These are phyloP conservation scores for Pichia paraexigua DNA, from an alignment of 805 yeast species.

Conservation along the genomic window DNA sequence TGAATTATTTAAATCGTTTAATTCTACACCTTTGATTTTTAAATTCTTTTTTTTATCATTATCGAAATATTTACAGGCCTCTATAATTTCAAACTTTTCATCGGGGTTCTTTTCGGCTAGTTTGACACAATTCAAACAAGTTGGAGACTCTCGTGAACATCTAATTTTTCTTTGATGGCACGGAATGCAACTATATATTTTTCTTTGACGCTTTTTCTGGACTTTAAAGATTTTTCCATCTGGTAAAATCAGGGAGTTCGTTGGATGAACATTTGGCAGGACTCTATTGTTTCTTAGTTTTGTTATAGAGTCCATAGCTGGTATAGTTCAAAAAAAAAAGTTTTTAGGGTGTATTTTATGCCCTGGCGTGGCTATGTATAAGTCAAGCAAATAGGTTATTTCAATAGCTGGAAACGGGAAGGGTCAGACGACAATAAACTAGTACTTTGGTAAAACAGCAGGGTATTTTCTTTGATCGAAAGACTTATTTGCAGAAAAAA, in stretches of 20 bases:
- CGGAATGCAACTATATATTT: conserved; percentile 49
- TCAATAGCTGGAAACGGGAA: no score
- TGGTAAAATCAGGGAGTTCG: conserved; percentile 22
- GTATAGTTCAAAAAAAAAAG: no score
- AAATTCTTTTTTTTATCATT: conserved; percentile 46
- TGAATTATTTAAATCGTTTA: not conserved
- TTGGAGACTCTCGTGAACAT: conserved; percentile 54
- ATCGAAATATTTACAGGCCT: conserved; percentile 44
- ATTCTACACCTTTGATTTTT: conserved; percentile 13
- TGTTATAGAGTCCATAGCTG: not conserved
- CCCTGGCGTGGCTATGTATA: no score
- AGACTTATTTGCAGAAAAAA: no score
- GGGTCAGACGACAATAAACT: no score
- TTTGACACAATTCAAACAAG: conserved; percentile 47
- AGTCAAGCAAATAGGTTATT: no score
- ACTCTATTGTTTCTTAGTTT: conserved; percentile 4
- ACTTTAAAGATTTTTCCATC: conserved; percentile 44
- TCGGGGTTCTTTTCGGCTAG: conserved; percentile 15
- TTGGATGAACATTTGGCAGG: conserved; percentile 19
- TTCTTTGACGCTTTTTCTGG: conserved; percentile 53
- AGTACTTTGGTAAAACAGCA: no score
- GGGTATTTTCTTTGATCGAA: no score
- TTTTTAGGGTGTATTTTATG: no score
- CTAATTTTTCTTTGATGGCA: conserved; percentile 63
- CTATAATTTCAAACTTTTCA: conserved; percentile 11